Conservation (phyloP, 208 protist genomes). For the Naegleria fowleri region DNA sequence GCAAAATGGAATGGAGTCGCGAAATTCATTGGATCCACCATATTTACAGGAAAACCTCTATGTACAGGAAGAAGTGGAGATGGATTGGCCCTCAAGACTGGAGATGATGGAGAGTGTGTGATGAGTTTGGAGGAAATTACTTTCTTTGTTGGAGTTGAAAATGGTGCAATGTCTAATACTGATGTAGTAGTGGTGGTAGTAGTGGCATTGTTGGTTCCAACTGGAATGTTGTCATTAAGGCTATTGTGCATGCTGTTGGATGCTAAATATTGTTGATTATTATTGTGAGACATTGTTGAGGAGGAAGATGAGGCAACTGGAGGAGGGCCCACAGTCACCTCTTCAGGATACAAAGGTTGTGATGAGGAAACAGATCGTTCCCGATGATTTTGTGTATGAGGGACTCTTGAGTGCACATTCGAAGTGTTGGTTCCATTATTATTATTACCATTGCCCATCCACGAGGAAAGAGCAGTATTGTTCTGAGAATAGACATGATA, state of each 20-base stretch:
- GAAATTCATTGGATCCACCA: not conserved
- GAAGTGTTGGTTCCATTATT: too few species aligned
- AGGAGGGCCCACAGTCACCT: not conserved
- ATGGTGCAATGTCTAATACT: too few species aligned
- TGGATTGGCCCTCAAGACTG: not conserved
- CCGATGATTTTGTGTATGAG: too few species aligned
- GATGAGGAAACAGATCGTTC: not conserved
- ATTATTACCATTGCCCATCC: too few species aligned
- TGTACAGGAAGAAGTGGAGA: not conserved
- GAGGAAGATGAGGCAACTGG: not conserved
- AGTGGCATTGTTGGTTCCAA: not conserved
- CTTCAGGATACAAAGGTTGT: not conserved
- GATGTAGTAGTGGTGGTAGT: too few species aligned
- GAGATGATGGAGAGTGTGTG: not conserved
- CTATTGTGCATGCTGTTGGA: too few species aligned
- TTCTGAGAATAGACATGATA: not conserved
- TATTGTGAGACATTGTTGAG: not conserved
- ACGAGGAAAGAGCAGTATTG: too few species aligned
- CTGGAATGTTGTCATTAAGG: not conserved
- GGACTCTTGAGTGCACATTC: too few species aligned
- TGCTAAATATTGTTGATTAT: too few species aligned
- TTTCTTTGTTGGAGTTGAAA: not conserved
- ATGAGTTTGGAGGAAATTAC: not conserved
- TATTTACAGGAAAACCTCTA: not conserved
- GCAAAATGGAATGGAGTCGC: constrained; percentile 10